phyloP scores from a whole-genome alignment of 2,329 filamentous ascomycete species.

The Cadophora gregata region DNA sequence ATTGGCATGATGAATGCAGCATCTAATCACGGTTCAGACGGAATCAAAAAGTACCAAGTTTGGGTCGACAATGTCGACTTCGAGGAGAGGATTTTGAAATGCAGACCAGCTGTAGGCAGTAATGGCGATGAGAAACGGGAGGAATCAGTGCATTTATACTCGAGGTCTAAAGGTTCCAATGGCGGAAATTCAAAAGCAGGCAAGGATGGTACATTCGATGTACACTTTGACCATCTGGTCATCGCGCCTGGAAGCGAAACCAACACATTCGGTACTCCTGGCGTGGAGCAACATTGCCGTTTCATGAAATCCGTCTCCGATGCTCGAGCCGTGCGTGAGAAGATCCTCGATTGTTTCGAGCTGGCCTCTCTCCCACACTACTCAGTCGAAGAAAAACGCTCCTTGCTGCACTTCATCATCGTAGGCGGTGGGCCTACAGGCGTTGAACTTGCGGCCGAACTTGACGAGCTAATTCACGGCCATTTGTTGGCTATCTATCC shows the following conservation, averaged over 20 bases:
- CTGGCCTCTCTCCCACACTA: slow-evolving; percentile 68
- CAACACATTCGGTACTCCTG: slow-evolving; percentile 80
- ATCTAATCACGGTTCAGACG: slow-evolving; percentile 23
- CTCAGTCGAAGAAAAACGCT: slow-evolving; percentile 57
- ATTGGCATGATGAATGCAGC: slow-evolving; percentile 32
- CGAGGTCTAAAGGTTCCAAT: not conserved
- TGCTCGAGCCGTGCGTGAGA: slow-evolving; percentile 69
- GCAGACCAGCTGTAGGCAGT: slow-evolving; percentile 45
- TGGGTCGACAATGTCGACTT: slow-evolving; percentile 49
- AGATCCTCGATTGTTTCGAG: slow-evolving; percentile 70
- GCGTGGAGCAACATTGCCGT: slow-evolving; percentile 78
- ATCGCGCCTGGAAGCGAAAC: slow-evolving; percentile 49
- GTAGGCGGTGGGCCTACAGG: slow-evolving; percentile 75
- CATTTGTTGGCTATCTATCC: slow-evolving; percentile 70
- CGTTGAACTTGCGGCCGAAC: slow-evolving; percentile 74
- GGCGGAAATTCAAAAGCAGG: slow-evolving; percentile 27
- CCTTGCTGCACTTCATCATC: slow-evolving; percentile 74
- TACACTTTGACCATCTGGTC: slow-evolving; percentile 51
- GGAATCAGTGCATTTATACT: not conserved
- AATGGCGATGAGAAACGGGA: slow-evolving; percentile 27
- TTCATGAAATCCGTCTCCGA: slow-evolving; percentile 86
- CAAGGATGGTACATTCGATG: slow-evolving; percentile 42
- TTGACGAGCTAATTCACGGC: slow-evolving; percentile 73
- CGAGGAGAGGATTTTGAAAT: slow-evolving; percentile 43
- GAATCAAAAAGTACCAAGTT: slow-evolving; percentile 49